These are phyloP conservation scores for Neocallimastix lanati DNA, from an alignment of 192 early-diverging fungal genomes.

Conservation along the genomic window DNA sequence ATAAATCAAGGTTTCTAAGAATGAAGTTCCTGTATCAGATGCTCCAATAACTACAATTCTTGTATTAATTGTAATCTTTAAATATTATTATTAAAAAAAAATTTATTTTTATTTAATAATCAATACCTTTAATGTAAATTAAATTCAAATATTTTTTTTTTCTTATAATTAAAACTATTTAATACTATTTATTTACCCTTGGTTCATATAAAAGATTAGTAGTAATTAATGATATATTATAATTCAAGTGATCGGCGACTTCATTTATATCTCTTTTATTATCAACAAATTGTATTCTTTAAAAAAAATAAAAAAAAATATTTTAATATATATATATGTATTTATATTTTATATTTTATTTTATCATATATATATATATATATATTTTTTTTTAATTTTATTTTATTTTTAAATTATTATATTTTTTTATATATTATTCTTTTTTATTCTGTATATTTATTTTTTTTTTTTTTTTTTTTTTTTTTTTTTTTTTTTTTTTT, in stretches of 20 bases:
- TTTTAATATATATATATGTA: slow-evolving; percentile 2
- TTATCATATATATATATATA: too few species aligned
- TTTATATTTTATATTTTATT: too few species aligned
- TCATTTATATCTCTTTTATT: slow-evolving; percentile 19
- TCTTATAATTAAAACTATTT: too few species aligned
- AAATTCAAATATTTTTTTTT: too few species aligned
- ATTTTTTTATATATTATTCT: too few species aligned
- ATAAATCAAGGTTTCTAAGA: slow-evolving; percentile 27
- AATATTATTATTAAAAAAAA: neutral
- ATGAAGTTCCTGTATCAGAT: slow-evolving; percentile 25
- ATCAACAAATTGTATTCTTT: slow-evolving; percentile 20
- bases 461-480: too few species aligned
- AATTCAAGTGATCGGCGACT: slow-evolving; percentile 12
- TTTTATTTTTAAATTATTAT: too few species aligned
- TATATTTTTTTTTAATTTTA: too few species aligned
- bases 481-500: too few species aligned
- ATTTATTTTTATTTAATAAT: too few species aligned
- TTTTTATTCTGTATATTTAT: too few species aligned
- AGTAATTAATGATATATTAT: slow-evolving; percentile 15
- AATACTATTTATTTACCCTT: slow-evolving; percentile 9
- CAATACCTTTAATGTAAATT: too few species aligned
- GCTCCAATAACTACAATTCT: slow-evolving; percentile 31
- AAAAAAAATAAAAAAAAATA: neutral
- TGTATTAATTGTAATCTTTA: slow-evolving; percentile 18
- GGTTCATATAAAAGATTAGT: slow-evolving; percentile 21